Evolutionary conservation across 441 rosid species (phyloP), one percentile per base, ranked within the genome.

Genomic region (Erysimum pusillum): DNA sequence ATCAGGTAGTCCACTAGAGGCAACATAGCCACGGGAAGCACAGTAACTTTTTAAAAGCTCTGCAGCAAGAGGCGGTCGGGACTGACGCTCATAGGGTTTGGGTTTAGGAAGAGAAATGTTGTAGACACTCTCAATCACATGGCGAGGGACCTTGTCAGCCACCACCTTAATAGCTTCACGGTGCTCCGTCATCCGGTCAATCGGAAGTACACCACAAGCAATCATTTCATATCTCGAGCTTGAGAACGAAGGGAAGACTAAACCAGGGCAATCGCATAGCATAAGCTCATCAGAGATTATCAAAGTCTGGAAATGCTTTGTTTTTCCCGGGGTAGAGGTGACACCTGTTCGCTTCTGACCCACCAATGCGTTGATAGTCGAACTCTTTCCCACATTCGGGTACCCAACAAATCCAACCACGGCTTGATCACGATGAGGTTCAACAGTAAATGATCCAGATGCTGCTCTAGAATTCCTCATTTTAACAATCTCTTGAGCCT

Each of bases 381-480:
- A 95, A 68, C 99, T 95, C 82, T 95, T 95, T 52, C 99, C 98
- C 25, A 91, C 99, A 79, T 95, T 95, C 22, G 99, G 99, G 79
- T 91, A 95, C 58, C 99, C 99, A 39, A 95, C 95, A 67, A 95
- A 95, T 69, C 99, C 99, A 67, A 91, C 97, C 41, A 88, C 81
- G 2, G 89, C 99, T 52, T 76, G 83, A 51, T 77, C 82, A 38
- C 78, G 79, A 35, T 76, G 76, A 34, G 74, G 73, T 61, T 78
- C 80, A 58, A 38, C 75, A 9, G 84, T 73, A 75, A 22, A 71
- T 9, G 67, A 67, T 2, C 25, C 52, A 0, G 88, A 81, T 74
- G 63, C 62, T 36, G 81, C 74, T 74, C 83, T 80, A 7, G 88
- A 82, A 42, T 79, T 77, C 72, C 92, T 86, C 84, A 65, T 66